These are phyloP conservation scores for Alternaria brassicae DNA, from an alignment of 2,329 filamentous ascomycete genomes.

Conservation along the genomic window DNA sequence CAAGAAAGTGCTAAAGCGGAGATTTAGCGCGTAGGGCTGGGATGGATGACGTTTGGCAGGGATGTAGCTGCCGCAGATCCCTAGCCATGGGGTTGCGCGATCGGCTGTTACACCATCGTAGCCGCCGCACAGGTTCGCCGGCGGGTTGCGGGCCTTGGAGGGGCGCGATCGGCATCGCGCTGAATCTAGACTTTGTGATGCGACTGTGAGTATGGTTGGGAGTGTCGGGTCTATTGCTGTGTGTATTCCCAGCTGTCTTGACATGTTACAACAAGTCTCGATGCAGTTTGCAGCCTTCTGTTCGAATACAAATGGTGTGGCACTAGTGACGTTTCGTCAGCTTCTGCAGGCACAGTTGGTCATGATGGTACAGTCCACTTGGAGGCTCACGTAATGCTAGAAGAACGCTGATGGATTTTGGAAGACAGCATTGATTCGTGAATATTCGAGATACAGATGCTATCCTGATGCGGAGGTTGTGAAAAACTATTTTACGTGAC, in stretches of 20 bases:
- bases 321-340: neutral
- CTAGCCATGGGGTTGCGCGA: constrained; percentile 1
- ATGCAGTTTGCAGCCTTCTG: neutral
- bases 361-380: neutral
- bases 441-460: neutral
- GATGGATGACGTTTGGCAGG: constrained; percentile 23
- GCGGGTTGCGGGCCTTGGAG: constrained; percentile 1
- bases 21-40: constrained; percentile 21
- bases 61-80: constrained; percentile 13
- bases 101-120: constrained; percentile 11
- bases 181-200: constrained; percentile 4
- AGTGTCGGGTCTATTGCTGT: neutral
- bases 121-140: constrained; percentile 1
- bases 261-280: neutral
- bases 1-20: constrained; percentile 2
- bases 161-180: constrained; percentile 7
- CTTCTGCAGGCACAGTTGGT: neutral
- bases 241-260: neutral
- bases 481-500: constrained; percentile 21
- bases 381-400: neutral
- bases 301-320: neutral
- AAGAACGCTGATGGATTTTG: neutral
- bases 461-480: constrained; percentile 11
- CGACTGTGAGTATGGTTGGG: neutral
- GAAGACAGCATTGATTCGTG: neutral